Base-by-base conservation (phyloP, 352 stramenopile species). In the Aphanomyces astaci region DNA sequence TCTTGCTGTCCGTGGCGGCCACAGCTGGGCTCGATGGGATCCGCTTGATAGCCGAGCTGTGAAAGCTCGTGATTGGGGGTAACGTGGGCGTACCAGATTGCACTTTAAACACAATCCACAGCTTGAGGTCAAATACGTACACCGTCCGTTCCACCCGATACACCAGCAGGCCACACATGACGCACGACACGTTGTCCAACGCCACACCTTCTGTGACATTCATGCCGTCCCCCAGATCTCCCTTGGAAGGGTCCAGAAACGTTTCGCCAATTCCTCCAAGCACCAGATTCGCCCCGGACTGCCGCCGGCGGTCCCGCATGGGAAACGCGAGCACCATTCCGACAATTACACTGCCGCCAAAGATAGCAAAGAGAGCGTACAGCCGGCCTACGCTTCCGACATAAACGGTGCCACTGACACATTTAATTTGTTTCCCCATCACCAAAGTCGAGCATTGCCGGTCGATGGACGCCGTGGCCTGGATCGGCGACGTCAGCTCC, bases 41-140 rank as follows among this genome's bases (percentile, higher is more conserved):
- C n/a, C n/a, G n/a, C n/a, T n/a, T n/a, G n/a, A n/a, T n/a, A n/a
- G n/a, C n/a, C n/a, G n/a, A n/a, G n/a, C n/a, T n/a, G n/a, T n/a
- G n/a, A n/a, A n/a, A n/a, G n/a, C n/a, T n/a, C n/a, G n/a, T n/a
- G n/a, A n/a, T n/a, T n/a, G n/a, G n/a, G n/a, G n/a, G n/a, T n/a
- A n/a, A n/a, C n/a, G n/a, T n/a, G n/a, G n/a, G n/a, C n/a, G n/a
- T n/a, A n/a, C n/a, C n/a, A n/a, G n/a, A n/a, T n/a, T n/a, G n/a
- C n/a, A n/a, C n/a, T n/a, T n/a, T n/a, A n/a, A 64, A 64, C 1
- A 33, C 30, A 4, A 64, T 13, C 56, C 56, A 64, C 17, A 64
- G 25, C n/a, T 64, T 64, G 1, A n/a, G n/a, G 43, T 64, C 56
- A 51, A 64, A 64, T 11, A 64, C 10, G 33, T 13, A 52, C 33